Conservation (phyloP, 2,329 filamentous ascomycete genomes). For the Paecilomyces sp. region DNA sequence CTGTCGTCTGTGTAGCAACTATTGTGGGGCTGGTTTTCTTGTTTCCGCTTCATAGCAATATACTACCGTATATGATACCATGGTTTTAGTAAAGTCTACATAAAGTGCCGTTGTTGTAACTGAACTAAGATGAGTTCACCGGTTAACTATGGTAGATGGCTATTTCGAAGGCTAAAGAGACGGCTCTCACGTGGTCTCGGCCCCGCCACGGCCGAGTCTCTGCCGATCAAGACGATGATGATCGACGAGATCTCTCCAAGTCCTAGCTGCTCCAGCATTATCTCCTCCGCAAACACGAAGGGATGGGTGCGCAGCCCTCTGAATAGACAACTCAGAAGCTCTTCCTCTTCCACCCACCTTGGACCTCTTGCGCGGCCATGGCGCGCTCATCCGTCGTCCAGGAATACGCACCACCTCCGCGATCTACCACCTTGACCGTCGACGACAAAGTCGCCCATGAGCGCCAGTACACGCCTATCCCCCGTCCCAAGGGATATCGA, state of each 20-base stretch:
- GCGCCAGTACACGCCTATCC: conserved; percentile 60
- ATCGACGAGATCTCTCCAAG: not conserved
- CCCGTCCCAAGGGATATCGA: conserved; percentile 73
- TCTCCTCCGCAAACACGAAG: not conserved
- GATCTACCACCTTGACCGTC: conserved; percentile 38
- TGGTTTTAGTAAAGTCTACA: too few relatives aligned
- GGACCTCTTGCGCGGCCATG: conserved; percentile 19
- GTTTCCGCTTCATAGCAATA: too few relatives aligned
- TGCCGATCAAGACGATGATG: not conserved
- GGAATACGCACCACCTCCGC: conserved; percentile 39
- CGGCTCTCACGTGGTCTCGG: not conserved
- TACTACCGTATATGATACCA: too few relatives aligned
- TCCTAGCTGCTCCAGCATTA: not conserved
- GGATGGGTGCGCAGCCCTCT: not conserved
- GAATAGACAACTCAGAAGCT: not conserved
- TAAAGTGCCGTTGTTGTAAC: too few relatives aligned
- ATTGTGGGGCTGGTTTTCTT: too few relatives aligned
- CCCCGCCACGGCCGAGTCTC: not conserved
- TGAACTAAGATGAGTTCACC: too few relatives aligned
- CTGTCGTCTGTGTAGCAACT: too few relatives aligned
- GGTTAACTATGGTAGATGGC: too few relatives aligned
- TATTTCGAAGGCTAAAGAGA: too few relatives aligned
- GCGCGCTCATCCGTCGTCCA: conserved; percentile 41
- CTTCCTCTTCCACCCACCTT: not conserved
- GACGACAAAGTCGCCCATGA: conserved; percentile 47